These are phyloP conservation scores for Metarhizium robertsii DNA, from an alignment of 2,329 filamentous ascomycete genomes.

Conservation along the genomic window DNA sequence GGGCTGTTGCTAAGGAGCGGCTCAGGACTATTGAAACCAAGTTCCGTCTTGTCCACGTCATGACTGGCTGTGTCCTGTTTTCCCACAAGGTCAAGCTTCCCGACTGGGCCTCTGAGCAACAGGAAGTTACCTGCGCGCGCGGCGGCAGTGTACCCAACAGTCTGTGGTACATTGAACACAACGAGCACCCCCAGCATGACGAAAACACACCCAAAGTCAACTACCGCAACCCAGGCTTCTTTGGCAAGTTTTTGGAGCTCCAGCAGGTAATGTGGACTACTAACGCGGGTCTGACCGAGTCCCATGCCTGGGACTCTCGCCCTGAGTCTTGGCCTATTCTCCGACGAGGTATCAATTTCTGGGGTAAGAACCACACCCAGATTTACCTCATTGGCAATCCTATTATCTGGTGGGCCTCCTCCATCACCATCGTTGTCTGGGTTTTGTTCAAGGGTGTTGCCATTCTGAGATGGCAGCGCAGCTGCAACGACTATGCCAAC, in stretches of 20 bases:
- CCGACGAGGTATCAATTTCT: constrained; percentile 96
- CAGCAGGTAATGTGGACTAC: constrained; percentile 99
- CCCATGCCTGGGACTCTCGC: constrained; percentile 95
- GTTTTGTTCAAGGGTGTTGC: constrained; percentile 78
- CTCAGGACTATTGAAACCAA: constrained; percentile 93
- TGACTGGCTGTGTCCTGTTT: constrained; percentile 94
- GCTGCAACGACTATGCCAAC: constrained; percentile 75
- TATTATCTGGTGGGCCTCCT: constrained; percentile 87
- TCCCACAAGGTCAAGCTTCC: constrained; percentile 99
- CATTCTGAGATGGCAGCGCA: constrained; percentile 88
- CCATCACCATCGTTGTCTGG: constrained; percentile 67
- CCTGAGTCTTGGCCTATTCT: constrained; percentile 89
- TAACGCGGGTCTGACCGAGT: constrained; percentile 91
- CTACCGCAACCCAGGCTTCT: constrained; percentile 88
- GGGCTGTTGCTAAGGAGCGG: constrained; percentile 69
- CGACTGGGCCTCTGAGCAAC: constrained; percentile 95
- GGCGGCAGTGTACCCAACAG: constrained; percentile 91
- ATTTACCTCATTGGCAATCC: constrained; percentile 96
- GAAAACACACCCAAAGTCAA: constrained; percentile 84
- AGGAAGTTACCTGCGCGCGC: constrained; percentile 95
- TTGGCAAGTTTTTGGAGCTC: constrained; percentile 95
- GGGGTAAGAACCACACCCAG: constrained; percentile 88
- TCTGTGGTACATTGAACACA: constrained; percentile 91
- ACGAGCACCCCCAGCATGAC: constrained; percentile 71
- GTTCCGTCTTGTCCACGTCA: constrained; percentile 88